A percentile compares a stretch with the other conserved stretches of the same genome.
phyloP scores from a whole-genome alignment of 176 grass and related monocot species.

The Ensete ventricosum region DNA sequence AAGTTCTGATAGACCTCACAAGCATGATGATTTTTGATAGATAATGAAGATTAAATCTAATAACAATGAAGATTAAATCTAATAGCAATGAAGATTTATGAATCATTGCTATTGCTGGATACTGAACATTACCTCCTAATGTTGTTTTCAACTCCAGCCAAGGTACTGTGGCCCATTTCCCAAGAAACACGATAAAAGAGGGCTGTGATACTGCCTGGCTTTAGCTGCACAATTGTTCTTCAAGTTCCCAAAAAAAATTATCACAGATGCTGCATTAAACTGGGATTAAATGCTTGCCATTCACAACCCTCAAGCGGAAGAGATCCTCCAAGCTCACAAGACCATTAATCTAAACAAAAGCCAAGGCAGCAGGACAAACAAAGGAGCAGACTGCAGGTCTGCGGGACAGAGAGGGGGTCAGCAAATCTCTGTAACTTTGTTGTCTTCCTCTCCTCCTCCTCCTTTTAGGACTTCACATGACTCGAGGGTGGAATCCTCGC shows the following conservation, averaged over 20 bases:
- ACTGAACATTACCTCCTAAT: no score
- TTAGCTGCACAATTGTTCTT: background rate
- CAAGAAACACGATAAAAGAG: no score
- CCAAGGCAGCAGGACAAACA: background rate
- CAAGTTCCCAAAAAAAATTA: background rate
- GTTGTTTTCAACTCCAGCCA: no score
- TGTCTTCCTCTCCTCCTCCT: background rate
- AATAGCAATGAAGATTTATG: no score
- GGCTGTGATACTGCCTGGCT: background rate
- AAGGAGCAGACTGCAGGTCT: background rate
- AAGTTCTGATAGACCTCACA: no score
- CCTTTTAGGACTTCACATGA: slow-evolving; percentile 11
- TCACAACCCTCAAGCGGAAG: background rate
- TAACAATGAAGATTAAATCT: no score
- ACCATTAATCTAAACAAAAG: background rate
- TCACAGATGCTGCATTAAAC: background rate
- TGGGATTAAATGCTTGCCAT: background rate
- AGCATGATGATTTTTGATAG: no score
- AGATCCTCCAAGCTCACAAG: background rate
- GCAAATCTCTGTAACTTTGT: background rate
- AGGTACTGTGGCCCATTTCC: no score
- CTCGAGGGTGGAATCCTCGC: background rate
- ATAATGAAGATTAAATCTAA: no score
- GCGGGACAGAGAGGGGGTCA: background rate
- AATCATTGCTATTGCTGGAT: no score